Conservation (phyloP, 768 basidiomycete species). For the Lactarius pseudohatsudake region DNA sequence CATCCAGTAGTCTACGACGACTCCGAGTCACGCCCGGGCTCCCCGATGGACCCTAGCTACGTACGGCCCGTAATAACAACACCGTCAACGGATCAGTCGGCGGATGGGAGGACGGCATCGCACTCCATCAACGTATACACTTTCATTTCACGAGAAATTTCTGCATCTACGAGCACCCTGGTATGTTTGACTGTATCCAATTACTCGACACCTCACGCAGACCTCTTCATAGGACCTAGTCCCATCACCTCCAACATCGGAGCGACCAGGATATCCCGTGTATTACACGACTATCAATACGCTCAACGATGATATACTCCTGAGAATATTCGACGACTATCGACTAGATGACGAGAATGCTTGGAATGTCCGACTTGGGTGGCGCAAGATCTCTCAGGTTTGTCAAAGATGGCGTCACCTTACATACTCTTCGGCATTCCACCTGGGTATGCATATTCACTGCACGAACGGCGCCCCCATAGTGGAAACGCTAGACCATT, state of each 20-base stretch:
- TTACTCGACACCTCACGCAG: too few relatives aligned
- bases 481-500: background rate
- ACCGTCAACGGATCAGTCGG: too few relatives aligned
- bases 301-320: background rate
- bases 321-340: background rate
- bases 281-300: background rate
- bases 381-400: background rate
- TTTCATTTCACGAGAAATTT: too few relatives aligned
- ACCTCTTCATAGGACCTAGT: background rate
- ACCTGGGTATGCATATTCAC: background rate
- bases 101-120: too few relatives aligned
- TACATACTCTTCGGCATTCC: background rate
- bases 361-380: background rate
- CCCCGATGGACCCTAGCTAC: too few relatives aligned
- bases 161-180: too few relatives aligned
- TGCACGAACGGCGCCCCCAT: background rate
- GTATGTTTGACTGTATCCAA: too few relatives aligned
- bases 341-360: background rate
- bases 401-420: background rate
- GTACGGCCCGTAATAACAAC: too few relatives aligned
- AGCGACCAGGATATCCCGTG: too few relatives aligned
- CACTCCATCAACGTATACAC: too few relatives aligned
- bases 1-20: too few relatives aligned
- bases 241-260: background rate
- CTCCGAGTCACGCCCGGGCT: too few relatives aligned